Evolutionary conservation across 108 stramenopile genomes (phyloP).

Genomic region (Pseudonitzschia pungens): DNA sequence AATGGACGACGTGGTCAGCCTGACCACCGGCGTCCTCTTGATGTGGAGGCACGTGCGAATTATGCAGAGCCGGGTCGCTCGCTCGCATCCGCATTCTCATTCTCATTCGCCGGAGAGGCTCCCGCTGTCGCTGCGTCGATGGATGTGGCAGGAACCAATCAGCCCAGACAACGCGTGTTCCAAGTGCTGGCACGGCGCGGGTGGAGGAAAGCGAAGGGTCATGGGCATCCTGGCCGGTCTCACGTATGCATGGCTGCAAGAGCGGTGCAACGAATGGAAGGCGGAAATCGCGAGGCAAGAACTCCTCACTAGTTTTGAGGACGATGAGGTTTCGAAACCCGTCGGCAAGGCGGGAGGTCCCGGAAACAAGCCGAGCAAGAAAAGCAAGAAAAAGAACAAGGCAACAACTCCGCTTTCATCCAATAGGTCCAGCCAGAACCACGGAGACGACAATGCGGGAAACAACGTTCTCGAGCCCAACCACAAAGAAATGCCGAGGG

Average conservation of each 20-base stretch:
- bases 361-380: conserved; percentile 45
- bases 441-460: background rate
- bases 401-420: background rate
- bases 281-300: conserved; percentile 70
- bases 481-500: background rate
- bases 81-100: no score
- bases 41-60: conserved; percentile 32
- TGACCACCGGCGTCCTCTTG: conserved; percentile 26
- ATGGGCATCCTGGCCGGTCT: conserved; percentile 54
- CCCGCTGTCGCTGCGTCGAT: conserved; percentile 32
- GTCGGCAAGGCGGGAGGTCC: conserved; percentile 23
- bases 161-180: background rate
- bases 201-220: conserved; percentile 53
- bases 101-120: conserved; percentile 4
- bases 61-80: conserved; percentile 25
- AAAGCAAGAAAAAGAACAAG: conserved; percentile 40
- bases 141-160: conserved; percentile 23
- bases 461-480: background rate
- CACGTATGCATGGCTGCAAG: conserved; percentile 64
- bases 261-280: conserved; percentile 74
- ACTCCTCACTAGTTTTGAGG: conserved; percentile 47
- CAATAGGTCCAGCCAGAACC: background rate
- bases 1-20: conserved; percentile 28
- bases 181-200: conserved; percentile 27
- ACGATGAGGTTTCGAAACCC: background rate